Evolutionary conservation across 371 early-diverging fungal genomes (phyloP).

Genomic region (Enterospora canceri): DNA sequence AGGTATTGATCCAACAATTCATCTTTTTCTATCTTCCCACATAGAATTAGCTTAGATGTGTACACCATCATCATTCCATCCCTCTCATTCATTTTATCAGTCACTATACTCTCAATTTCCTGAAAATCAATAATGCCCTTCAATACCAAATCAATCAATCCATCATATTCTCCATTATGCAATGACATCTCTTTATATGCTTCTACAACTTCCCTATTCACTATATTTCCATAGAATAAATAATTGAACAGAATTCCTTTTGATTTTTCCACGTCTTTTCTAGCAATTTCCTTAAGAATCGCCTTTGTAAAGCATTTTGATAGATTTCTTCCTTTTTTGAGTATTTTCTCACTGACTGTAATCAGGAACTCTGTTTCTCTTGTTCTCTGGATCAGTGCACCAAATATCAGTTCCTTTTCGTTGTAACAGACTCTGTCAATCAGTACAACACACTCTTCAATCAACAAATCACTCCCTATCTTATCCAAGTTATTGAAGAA

Average conservation of each 20-base stretch:
- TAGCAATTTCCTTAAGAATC: conserved; percentile 34
- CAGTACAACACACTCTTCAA: conserved; percentile 24
- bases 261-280: background rate
- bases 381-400: conserved; percentile 26
- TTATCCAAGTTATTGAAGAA: conserved; percentile 9
- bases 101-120: background rate
- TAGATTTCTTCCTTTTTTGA: background rate
- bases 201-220: no score
- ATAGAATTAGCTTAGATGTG: no score
- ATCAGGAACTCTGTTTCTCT: conserved; percentile 14
- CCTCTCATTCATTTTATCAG: background rate
- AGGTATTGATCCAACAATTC: no score
- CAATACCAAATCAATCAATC: background rate
- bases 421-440: conserved; percentile 4
- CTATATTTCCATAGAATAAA: conserved; percentile 4
- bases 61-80: no score
- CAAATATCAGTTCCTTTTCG: conserved; percentile 24
- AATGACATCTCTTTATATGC: no score
- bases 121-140: conserved; percentile 9
- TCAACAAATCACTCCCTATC: conserved; percentile 23
- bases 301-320: conserved; percentile 22
- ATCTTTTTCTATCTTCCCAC: no score
- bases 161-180: no score
- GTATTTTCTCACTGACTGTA: conserved; percentile 25
- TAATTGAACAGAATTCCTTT: conserved; percentile 6